These are phyloP conservation scores for Funneliformis geosporum DNA, from an alignment of 192 early-diverging fungal species.

Conservation along the genomic window DNA sequence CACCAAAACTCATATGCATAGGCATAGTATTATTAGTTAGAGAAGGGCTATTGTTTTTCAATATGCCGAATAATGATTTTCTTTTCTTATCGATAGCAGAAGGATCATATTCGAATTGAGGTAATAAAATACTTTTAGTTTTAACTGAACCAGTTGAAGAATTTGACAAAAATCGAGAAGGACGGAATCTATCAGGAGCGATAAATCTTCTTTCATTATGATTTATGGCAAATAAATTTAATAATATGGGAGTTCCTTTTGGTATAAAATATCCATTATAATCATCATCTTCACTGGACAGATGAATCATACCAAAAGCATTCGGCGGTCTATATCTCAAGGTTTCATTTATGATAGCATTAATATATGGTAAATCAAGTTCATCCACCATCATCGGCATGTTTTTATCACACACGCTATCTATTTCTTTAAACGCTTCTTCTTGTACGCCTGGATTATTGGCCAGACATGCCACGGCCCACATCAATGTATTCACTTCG, in stretches of 20 bases:
- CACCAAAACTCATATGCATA: constrained; percentile 27
- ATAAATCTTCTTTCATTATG: constrained; percentile 42
- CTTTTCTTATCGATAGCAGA: background rate
- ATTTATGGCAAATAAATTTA: constrained; percentile 60
- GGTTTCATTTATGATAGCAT: constrained; percentile 43
- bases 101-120: background rate
- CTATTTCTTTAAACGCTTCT: constrained; percentile 23
- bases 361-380: constrained; percentile 34
- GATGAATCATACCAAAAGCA: constrained; percentile 40
- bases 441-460: constrained; percentile 32
- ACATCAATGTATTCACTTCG: constrained; percentile 20
- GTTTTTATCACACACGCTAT: background rate
- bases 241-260: constrained; percentile 49
- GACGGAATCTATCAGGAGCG: constrained; percentile 50
- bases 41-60: background rate
- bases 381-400: constrained; percentile 11
- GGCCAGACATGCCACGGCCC: constrained; percentile 28
- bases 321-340: constrained; percentile 36
- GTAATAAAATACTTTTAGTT: background rate
- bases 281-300: constrained; percentile 35
- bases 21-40: background rate
- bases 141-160: background rate
- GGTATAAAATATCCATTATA: constrained; percentile 54
- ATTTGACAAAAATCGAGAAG: constrained; percentile 42
- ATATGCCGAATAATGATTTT: background rate